Evolutionary conservation across 2,329 filamentous ascomycete species (phyloP).

Genomic region (Neonectria faginata): DNA sequence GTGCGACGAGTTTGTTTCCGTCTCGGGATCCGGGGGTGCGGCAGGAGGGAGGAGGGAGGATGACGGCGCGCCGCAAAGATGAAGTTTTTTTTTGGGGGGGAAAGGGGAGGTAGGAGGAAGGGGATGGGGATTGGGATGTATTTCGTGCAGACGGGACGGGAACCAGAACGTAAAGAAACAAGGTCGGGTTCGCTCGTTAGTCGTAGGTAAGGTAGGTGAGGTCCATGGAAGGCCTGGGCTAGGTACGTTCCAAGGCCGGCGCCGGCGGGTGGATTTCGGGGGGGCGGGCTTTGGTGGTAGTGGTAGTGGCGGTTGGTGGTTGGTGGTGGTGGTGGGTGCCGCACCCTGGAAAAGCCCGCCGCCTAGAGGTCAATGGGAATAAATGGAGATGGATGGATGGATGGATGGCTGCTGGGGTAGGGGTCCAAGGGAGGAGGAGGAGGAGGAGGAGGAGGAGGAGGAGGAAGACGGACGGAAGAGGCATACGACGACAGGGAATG

Average conservation of each 20-base stretch:
- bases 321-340: constrained; percentile 1
- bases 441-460: too few species aligned
- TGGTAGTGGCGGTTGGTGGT: background rate
- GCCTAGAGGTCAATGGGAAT: background rate
- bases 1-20: constrained; percentile 21
- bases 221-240: background rate
- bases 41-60: background rate
- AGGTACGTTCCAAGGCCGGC: background rate
- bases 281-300: background rate
- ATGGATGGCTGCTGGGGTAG: background rate
- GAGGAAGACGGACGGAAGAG: too few species aligned
- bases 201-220: too few species aligned
- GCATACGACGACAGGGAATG: too few species aligned
- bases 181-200: background rate
- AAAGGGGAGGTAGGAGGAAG: constrained; percentile 29
- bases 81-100: background rate
- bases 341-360: background rate
- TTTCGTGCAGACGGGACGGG: background rate
- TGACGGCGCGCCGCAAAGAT: constrained; percentile 4
- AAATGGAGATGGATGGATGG: background rate
- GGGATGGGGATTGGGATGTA: background rate
- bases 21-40: constrained; percentile 23
- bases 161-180: background rate
- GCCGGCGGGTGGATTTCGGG: constrained; percentile 1
- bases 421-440: background rate